phyloP scores from a whole-genome alignment of 176 grass and related monocot genomes.

The Cocos nucifera region DNA sequence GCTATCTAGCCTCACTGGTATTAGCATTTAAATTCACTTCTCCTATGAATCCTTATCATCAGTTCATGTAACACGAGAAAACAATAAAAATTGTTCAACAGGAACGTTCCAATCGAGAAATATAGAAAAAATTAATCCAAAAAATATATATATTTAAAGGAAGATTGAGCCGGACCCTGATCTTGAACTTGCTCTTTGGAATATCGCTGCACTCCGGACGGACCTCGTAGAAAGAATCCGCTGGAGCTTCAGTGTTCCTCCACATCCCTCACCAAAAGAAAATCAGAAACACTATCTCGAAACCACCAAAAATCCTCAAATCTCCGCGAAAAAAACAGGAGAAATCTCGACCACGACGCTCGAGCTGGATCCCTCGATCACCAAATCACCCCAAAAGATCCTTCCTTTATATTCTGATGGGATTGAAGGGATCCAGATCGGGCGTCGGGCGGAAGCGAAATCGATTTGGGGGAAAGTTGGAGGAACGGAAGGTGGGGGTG shows the following conservation, averaged over 20 bases:
- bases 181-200: slow-evolving; percentile 98
- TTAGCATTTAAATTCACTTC: no score
- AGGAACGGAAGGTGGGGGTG: slow-evolving; percentile 8
- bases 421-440: neutral
- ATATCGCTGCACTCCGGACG: slow-evolving; percentile 73
- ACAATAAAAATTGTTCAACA: no score
- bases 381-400: slow-evolving; percentile 1
- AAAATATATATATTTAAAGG: neutral
- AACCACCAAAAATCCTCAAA: neutral
- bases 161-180: slow-evolving; percentile 52
- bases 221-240: slow-evolving; percentile 83
- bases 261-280: slow-evolving; percentile 29
- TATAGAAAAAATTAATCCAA: slow-evolving; percentile 3
- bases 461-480: slow-evolving; percentile 27
- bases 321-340: slow-evolving; percentile 1
- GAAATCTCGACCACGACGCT: no score
- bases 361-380: neutral
- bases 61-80: no score
- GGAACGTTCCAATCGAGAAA: neutral
- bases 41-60: no score
- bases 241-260: slow-evolving; percentile 55
- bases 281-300: neutral
- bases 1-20: no score
- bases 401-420: slow-evolving; percentile 17
- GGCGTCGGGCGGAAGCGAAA: slow-evolving; percentile 25